phyloP scores from a whole-genome alignment of 2,329 filamentous ascomycete species.

The Furcasterigmium furcatum region DNA sequence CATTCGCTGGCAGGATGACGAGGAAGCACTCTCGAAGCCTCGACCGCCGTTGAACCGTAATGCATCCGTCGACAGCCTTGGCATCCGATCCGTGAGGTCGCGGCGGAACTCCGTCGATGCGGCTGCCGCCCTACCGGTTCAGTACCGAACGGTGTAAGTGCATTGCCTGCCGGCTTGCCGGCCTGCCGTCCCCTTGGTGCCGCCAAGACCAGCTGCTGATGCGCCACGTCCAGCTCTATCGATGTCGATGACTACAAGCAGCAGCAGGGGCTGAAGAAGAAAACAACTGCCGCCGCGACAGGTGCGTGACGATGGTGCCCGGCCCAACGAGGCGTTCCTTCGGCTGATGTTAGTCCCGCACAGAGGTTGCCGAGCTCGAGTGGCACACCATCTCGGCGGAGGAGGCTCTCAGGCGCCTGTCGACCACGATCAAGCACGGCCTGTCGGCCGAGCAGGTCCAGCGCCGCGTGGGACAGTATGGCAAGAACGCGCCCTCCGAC shows the following conservation, averaged over 20 bases:
- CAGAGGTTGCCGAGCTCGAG: constrained; percentile 60
- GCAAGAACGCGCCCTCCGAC: constrained; percentile 63
- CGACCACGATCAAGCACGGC: constrained; percentile 52
- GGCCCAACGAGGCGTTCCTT: constrained; percentile 1
- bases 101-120: constrained; percentile 34
- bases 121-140: constrained; percentile 42
- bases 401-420: constrained; percentile 58
- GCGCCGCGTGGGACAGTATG: constrained; percentile 55
- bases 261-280: constrained; percentile 29
- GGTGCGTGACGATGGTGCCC: constrained; percentile 24
- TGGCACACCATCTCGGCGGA: constrained; percentile 62
- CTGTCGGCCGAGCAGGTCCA: constrained; percentile 57
- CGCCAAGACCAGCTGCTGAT: not conserved
- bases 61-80: constrained; percentile 33
- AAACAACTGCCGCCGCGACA: constrained; percentile 40
- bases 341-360: constrained; percentile 11
- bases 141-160: constrained; percentile 51
- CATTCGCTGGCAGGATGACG: constrained; percentile 33
- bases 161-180: no score
- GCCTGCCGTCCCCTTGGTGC: constrained; percentile 30
- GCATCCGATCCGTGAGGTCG: constrained; percentile 34
- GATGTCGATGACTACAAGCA: constrained; percentile 49
- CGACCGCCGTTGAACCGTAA: constrained; percentile 16
- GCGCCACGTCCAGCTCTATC: constrained; percentile 26
- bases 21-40: constrained; percentile 17